These are phyloP conservation scores for Isatis tinctoria DNA, from an alignment of 345 rosid genomes.

Conservation along the genomic window DNA sequence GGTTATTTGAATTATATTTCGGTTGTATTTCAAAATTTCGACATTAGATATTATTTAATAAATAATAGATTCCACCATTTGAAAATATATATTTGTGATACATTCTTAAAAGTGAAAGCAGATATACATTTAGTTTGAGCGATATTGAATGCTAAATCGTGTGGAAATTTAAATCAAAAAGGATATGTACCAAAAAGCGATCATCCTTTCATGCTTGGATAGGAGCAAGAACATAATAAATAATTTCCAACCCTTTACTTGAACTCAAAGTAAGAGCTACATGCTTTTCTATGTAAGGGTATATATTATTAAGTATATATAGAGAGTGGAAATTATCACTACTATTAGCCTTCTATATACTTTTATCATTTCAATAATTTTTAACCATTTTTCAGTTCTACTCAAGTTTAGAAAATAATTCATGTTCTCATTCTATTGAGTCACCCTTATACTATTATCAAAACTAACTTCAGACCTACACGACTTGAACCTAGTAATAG, in stretches of 20 bases:
- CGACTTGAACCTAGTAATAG: not conserved
- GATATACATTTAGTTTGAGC: not conserved
- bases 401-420: not conserved
- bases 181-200: conserved; percentile 12
- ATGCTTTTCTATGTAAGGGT: not conserved
- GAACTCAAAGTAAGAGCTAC: conserved; percentile 9
- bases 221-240: conserved; percentile 14
- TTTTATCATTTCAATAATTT: not conserved
- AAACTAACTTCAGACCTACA: not conserved
- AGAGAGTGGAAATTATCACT: not conserved
- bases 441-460: not conserved
- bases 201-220: conserved; percentile 2
- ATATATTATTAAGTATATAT: conserved; percentile 5
- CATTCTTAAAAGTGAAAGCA: not conserved
- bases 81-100: not conserved
- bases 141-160: too few relatives aligned
- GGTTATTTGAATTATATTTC: too few relatives aligned
- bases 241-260: conserved; percentile 20
- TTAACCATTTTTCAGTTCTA: not conserved
- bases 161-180: too few relatives aligned
- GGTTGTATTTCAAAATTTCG: not conserved
- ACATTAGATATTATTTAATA: too few relatives aligned
- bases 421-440: not conserved
- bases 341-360: not conserved
- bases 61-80: not conserved